Base-by-base conservation (phyloP, 371 early-diverging fungal species). In the Lichtheimia ornata region DNA sequence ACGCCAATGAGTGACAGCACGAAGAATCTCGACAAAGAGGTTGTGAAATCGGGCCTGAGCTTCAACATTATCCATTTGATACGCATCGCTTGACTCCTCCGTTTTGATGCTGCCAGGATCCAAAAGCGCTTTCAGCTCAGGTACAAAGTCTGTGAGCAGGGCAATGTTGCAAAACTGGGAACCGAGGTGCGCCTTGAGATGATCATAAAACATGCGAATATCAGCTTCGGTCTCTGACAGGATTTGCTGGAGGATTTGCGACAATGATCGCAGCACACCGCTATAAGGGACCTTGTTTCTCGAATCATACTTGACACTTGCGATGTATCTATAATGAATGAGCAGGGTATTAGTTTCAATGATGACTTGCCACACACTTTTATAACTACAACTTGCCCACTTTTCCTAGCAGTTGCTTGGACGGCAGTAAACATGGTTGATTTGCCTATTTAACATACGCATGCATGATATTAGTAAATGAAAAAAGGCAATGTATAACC, bases 221-320 rank as follows among this genome's bases (percentile, higher is more conserved):
- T 76, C 74, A 6, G 69, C 74, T 47, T 70, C 72, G 0, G 76
- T 68, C 57, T 79, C 76, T 4, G 76, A 74, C 24, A 79, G 53
- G 18, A 79, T 67, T 53, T 79, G 79, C 17, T 76, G 76, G 17
- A 79, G 28, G 12, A 76, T 70, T 53, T 76, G 76, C n/a, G 79
- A 76, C 14, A 79, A 54, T 15, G 68, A 70, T 44, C 67, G 70
- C 15, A 76, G 47, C 13, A 79, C 66, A 18, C 70, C 68, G 17
- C 72, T 69, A 52, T 76, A 79, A 27, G 79, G 79, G 13, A 65
- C 62, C 50, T 69, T 67, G 24, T 73, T 71, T 28, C 76, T 56
- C 13, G 65, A 59, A 56, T 79, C 80, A 47, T 72, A 76, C 53
- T 79, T 79, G 2, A 69, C 53, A 0, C 59, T 62, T 22, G 80